Evolutionary conservation across 2,329 filamentous ascomycete genomes (phyloP), one percentile per base, ranked within the genome.

Genomic region (Ophiostoma triangulosporum): DNA sequence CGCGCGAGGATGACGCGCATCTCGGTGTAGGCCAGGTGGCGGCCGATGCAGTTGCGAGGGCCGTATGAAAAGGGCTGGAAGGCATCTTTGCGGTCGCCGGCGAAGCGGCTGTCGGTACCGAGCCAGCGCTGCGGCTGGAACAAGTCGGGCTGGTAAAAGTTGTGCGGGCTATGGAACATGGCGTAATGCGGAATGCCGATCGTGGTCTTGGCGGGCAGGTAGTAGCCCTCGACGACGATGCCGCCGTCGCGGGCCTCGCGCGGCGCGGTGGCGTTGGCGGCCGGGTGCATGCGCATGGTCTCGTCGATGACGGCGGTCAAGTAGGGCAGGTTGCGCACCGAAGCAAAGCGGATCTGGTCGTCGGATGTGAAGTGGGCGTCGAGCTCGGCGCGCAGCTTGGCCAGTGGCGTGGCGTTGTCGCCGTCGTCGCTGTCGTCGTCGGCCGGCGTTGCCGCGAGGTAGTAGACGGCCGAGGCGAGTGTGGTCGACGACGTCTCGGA

Each of bases 401-500:
- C 56, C 50, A 73, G 38, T 26, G n/a, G n/a, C n/a, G 26, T 20
- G 33, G n/a, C 29, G 3, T 12, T 17, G 11, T n/a, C 7, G 15
- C 14, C n/a, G 24, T n/a, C n/a, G n/a, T n/a, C n/a, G n/a, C n/a
- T n/a, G n/a, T n/a, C n/a, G n/a, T n/a, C n/a, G n/a, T n/a, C 31
- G 29, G 26, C 49, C 2, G 0, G 64, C 62, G 1, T 64, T 58
- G 0, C 66, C 20, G 50, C 60, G 8, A 76, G 62, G 4, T 70
- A 60, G 55, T 66, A 76, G 0, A 64, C 58, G 56, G 64, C 59
- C 58, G 70, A 61, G 57, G 66, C 62, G n/a, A 76, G 63, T 3
- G 71, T 62, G 0, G 72, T 74, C 0, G 73, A 71, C 1, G 73
- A 75, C 7, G 74, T 78, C 59, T 77, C 74, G 3, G 70, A 72